Evolutionary conservation across 306 rosid genomes (phyloP), one percentile per base, ranked within the genome.

Genomic region (Comarum palustre): DNA sequence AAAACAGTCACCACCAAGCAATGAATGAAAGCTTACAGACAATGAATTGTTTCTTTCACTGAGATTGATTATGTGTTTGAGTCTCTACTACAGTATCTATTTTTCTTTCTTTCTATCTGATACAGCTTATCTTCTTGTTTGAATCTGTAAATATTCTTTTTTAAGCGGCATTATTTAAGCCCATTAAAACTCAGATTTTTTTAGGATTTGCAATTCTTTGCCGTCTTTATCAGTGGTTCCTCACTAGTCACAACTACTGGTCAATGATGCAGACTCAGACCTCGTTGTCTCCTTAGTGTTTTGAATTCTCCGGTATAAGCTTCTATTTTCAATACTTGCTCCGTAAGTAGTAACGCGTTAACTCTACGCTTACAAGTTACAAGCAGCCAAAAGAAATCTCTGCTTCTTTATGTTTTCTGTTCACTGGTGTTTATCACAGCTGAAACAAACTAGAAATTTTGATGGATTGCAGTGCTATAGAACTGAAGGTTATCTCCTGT

Each of bases 401-500:
- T 36, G 24, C 22, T 67, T 69, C 60, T 51, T 17, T 52, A 7
- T 15, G 15, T 22, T 70, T 13, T 34, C 48, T 51, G 64, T 36
- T 20, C 3, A 34, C 38, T 34, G 3, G 38, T 34, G 41, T 34
- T 54, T 17, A 25, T 17, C 66, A 42, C 19, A 42, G 67, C n/a
- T 72, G 75, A 58, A 22, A 54, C 38, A 43, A 38, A 45, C 39
- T 58, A 58, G 39, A 42, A 71, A 16, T 3, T 72, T 12, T 27
- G 55, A 76, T 78, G 84, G 88, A 86, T 24, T 32, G 66, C 6
- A 58, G 25, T 68, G 66, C 75, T 54, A 78, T 88, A 8, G 86
- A 84, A 52, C 71, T 90, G 19, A 86, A 78, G 78, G 50, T 90
- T 2, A 64, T 84, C 38, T 88, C 78, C 38, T 85, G 91, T 80